phyloP scores from a whole-genome alignment of 1,284 basidiomycete genomes.

The Austroboletus niveus region DNA sequence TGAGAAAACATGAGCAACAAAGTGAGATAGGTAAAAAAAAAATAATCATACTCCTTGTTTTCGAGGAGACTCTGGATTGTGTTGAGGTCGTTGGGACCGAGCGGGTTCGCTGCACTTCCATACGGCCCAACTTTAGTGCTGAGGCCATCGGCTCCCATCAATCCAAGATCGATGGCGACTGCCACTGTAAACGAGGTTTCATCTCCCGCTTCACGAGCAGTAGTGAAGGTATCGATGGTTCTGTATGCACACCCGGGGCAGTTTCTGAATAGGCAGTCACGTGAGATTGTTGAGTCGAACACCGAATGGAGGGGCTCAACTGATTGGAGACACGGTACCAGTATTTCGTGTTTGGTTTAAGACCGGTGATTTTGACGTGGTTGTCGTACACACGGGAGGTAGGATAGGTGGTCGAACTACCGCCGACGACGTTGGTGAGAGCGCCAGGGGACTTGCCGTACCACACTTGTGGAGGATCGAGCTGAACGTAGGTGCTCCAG shows the following conservation, averaged over 20 bases:
- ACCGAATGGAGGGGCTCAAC: conserved; percentile 9
- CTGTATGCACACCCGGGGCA: conserved; percentile 28
- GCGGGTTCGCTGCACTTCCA: conserved; percentile 20
- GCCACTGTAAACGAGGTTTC: conserved; percentile 21
- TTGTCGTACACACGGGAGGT: conserved; percentile 28
- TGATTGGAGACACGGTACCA: conserved; percentile 31
- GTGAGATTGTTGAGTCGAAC: background rate
- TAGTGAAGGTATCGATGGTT: conserved; percentile 24
- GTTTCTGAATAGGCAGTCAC: conserved; percentile 13
- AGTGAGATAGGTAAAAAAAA: background rate
- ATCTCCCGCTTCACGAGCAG: conserved; percentile 21
- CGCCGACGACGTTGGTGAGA: conserved; percentile 18
- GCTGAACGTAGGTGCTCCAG: conserved; percentile 22
- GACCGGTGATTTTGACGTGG: conserved; percentile 27
- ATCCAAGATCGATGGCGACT: conserved; percentile 28
- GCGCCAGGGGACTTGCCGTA: conserved; percentile 21
- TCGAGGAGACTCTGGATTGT: conserved; percentile 32
- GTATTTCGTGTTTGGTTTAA: conserved; percentile 23
- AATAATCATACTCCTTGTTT: conserved; percentile 23
- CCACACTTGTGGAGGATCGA: conserved; percentile 26
- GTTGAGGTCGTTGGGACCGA: conserved; percentile 27
- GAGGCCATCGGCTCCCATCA: conserved; percentile 28
- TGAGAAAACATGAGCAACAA: conserved; percentile 5
- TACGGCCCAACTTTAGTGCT: conserved; percentile 29
- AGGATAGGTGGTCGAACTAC: conserved; percentile 23